phyloP scores from a whole-genome alignment of 108 stramenopile species.

The Skeletonema potamos region DNA sequence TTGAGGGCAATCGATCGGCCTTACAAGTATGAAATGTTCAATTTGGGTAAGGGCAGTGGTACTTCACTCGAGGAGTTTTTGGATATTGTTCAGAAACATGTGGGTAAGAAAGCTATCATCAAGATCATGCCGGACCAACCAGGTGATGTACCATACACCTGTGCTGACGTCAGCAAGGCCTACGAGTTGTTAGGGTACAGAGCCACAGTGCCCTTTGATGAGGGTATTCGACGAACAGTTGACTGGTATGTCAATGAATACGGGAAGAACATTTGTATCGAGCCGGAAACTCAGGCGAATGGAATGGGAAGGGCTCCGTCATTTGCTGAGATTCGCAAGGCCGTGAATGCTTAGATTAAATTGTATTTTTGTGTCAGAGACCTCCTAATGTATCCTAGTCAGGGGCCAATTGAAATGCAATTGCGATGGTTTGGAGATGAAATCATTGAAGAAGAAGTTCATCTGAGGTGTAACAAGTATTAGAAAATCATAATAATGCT shows the following conservation, averaged over 20 bases:
- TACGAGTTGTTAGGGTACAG: conserved; percentile 86
- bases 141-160: conserved; percentile 98
- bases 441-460: too few relatives aligned
- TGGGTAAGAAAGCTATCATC: conserved; percentile 87
- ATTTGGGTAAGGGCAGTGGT: conserved; percentile 95
- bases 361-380: neutral
- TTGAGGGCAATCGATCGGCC: conserved; percentile 93
- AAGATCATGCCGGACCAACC: conserved; percentile 95
- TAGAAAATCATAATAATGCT: too few relatives aligned
- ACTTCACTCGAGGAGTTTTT: conserved; percentile 93
- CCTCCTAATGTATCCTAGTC: neutral
- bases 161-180: conserved; percentile 95
- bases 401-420: neutral
- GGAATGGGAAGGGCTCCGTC: conserved; percentile 75
- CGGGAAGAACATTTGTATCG: conserved; percentile 51
- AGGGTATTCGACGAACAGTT: conserved; percentile 93
- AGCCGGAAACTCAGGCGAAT: conserved; percentile 79
- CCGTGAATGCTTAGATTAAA: neutral
- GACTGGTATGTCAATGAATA: conserved; percentile 88
- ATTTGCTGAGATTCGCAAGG: conserved; percentile 24
- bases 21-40: conserved; percentile 93
- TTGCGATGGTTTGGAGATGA: neutral
- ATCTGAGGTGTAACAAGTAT: too few relatives aligned
- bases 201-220: conserved; percentile 88
- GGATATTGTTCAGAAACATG: conserved; percentile 85